phyloP scores from a whole-genome alignment of 75 land plant species.

The Sequoia sempervirens region DNA sequence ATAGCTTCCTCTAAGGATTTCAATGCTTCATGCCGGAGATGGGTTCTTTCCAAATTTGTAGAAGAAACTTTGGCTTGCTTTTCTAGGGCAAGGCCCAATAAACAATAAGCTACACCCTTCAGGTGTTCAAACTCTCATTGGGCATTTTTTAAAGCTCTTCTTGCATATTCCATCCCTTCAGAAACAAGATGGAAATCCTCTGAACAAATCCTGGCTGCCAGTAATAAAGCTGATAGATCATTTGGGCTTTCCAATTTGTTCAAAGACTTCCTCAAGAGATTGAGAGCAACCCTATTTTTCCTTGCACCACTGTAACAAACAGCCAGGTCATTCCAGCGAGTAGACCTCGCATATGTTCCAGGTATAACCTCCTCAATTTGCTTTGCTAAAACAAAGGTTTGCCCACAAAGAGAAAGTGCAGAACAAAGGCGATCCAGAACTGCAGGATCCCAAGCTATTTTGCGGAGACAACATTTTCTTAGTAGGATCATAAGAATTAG shows the following conservation, averaged over 20 bases:
- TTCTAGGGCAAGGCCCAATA: conserved; percentile 66
- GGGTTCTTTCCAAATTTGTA: conserved; percentile 58
- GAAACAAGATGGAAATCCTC: conserved; percentile 48
- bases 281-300: conserved; percentile 47
- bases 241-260: conserved; percentile 66
- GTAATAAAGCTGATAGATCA: conserved; percentile 54
- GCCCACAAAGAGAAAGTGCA: conserved; percentile 73
- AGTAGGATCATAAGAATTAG: conserved; percentile 74
- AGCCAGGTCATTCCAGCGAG: conserved; percentile 85
- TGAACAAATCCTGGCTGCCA: conserved; percentile 86
- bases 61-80: conserved; percentile 58
- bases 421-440: conserved; percentile 80
- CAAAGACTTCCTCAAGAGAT: conserved; percentile 64
- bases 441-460: conserved; percentile 67
- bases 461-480: conserved; percentile 46
- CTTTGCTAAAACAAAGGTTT: conserved; percentile 57
- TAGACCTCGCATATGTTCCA: conserved; percentile 57
- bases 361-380: conserved; percentile 84
- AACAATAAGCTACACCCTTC: conserved; percentile 59
- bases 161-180: conserved; percentile 68
- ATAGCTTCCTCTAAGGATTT: conserved; percentile 52
- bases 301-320: conserved; percentile 71
- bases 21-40: conserved; percentile 60
- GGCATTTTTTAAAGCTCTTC: conserved; percentile 46
- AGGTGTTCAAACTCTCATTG: conserved; percentile 31